Conservation (phyloP, 2,329 filamentous ascomycete genomes). For the Botrytis paeoniae region DNA sequence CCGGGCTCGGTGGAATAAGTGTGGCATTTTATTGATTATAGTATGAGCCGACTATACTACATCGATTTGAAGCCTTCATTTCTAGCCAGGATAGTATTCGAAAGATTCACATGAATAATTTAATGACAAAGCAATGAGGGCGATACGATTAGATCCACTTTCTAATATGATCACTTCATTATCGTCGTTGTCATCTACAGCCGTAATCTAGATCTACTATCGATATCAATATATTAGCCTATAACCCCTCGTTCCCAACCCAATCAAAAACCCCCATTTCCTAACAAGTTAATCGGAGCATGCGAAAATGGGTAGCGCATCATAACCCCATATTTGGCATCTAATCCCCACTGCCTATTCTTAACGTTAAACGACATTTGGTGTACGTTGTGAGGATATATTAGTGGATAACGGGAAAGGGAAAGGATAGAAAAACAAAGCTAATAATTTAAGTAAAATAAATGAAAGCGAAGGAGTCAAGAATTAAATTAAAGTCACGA, state of each 20-base stretch:
- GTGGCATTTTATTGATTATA: background rate
- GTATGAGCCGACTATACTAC: background rate
- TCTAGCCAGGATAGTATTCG: background rate
- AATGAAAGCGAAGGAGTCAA: background rate
- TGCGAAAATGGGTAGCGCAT: background rate
- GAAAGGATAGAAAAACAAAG: background rate
- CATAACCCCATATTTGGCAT: background rate
- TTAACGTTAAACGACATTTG: background rate
- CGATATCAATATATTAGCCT: background rate
- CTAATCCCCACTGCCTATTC: background rate
- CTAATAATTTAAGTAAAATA: background rate
- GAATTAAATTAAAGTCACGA: background rate
- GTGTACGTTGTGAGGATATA: background rate
- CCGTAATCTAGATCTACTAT: background rate
- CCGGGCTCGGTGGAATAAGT: background rate
- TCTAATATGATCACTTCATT: background rate
- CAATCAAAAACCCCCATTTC: background rate
- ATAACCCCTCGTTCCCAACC: conserved; percentile 11
- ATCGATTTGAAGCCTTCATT: background rate
- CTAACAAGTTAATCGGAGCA: background rate
- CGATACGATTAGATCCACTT: background rate
- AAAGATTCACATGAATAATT: background rate
- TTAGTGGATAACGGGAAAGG: background rate
- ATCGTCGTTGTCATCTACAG: background rate
- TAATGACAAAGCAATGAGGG: background rate